Base-by-base conservation (phyloP, 768 basidiomycete genomes). In the Lactarius evosmus region DNA sequence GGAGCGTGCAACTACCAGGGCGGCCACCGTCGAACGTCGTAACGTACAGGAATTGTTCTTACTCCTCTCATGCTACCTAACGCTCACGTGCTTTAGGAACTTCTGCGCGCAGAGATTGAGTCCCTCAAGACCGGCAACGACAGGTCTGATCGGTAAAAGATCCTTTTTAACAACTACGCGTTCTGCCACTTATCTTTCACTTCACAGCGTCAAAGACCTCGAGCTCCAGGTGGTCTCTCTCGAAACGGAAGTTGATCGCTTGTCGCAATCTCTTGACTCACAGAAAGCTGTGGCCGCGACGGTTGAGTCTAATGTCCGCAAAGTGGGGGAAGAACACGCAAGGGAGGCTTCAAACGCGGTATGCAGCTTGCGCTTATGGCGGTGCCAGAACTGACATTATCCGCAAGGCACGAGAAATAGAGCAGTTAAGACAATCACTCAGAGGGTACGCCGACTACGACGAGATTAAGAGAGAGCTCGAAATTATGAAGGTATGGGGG, bases 381-480 rank as follows among this genome's bases (percentile, higher is more conserved):
- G 8, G 30, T 40, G 29, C 52, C 8, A 50, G 62, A 38, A 44
- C 59, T 51, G 52, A 66, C 19, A 25, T 36, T 56, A 33, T 56
- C 19, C n/a, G 25, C 7, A 61, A 91, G 85, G 75, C 73, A 4
- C 73, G 73, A 3, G 95, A 97, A 75, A 78, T 88, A 5, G 88
- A 89, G 17, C 80, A 80, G 54, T 78, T 95, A 2, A 86, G 83
- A 72, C 75, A 78, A 36, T 86, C 86, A 67, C 76, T 98, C 40
- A 85, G 84, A 70, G 84, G 84, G 67, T 91, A 88, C 65, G 74
- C 74, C 17, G 94, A 99, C 74, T 98, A 99, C 70, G 96, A 98
- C 70, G 95, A 98, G 77, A 86, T 98, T 72, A 98, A 98, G 78
- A 88, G 97, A 30, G 97, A 99, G 74, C 81, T 99, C 32, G 95